Percentiles rank a stretch among this genome's conserved stretches.
phyloP scores from a whole-genome alignment of 768 basidiomycete genomes.

The Lentinula detonsa region DNA sequence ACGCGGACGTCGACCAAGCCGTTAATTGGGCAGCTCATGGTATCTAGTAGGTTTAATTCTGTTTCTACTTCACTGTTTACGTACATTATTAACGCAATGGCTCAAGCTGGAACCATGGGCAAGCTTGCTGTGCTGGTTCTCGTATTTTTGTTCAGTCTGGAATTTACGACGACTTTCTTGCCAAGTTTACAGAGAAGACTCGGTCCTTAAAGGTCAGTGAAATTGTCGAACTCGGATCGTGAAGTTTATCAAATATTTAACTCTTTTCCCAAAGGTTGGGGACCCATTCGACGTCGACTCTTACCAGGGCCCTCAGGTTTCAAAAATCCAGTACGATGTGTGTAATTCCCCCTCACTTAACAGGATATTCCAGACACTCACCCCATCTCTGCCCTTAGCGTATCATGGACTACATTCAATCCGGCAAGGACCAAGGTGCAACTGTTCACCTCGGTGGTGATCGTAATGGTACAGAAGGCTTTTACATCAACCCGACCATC shows the following conservation, averaged over 20 bases:
- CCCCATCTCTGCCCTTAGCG: constrained; percentile 32
- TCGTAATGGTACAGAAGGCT: constrained; percentile 45
- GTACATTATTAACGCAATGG: too few species aligned
- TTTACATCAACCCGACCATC: constrained; percentile 72
- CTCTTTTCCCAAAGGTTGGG: constrained; percentile 30
- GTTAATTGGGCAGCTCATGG: constrained; percentile 68
- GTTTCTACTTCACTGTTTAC: constrained; percentile 5
- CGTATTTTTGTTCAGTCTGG: constrained; percentile 61
- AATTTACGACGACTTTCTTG: constrained; percentile 53
- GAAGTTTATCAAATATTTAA: constrained; percentile 23
- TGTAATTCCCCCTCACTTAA: constrained; percentile 6
- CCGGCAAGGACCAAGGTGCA: constrained; percentile 69
- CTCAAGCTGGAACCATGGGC: constrained; percentile 61
- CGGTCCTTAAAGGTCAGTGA: constrained; percentile 23
- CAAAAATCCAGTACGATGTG: constrained; percentile 36
- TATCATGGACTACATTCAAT: constrained; percentile 72
- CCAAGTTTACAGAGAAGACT: constrained; percentile 40
- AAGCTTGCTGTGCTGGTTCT: constrained; percentile 64
- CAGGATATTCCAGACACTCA: not conserved
- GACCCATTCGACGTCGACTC: constrained; percentile 49
- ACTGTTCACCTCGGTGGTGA: constrained; percentile 58
- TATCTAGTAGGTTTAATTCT: constrained; percentile 48
- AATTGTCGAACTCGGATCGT: constrained; percentile 3
- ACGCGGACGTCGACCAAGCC: constrained; percentile 67
- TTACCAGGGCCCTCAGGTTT: constrained; percentile 64